These are phyloP conservation scores for Coniosporium tulheliwenetii DNA, from an alignment of 2,329 filamentous ascomycete species.

Conservation along the genomic window DNA sequence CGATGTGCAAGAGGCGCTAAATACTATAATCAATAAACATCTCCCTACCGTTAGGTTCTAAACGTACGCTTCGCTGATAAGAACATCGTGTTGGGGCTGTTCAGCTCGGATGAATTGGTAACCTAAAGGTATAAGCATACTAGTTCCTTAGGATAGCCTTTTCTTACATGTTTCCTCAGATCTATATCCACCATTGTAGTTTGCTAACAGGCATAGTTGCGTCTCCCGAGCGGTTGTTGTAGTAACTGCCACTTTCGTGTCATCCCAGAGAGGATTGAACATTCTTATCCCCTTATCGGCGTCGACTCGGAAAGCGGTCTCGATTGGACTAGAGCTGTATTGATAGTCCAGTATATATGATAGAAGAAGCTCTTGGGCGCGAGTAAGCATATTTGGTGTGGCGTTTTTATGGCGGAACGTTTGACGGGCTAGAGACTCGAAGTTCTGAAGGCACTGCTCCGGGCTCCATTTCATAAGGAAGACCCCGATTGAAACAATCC, in stretches of 20 bases:
- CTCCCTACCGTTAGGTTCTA: too few relatives aligned
- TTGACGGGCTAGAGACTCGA: constrained; percentile 10
- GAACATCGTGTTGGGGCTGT: constrained; percentile 7
- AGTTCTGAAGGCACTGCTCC: constrained; percentile 8
- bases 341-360: constrained; percentile 11
- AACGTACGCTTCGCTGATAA: constrained; percentile 12
- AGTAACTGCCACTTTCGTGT: constrained; percentile 15
- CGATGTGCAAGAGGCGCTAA: constrained; percentile 13
- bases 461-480: constrained; percentile 13
- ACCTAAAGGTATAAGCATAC: constrained; percentile 4
- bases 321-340: constrained; percentile 11
- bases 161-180: constrained; percentile 3
- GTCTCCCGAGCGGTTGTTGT: constrained; percentile 10
- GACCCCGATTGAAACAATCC: constrained; percentile 12
- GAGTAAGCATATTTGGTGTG: too few relatives aligned
- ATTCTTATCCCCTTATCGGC: constrained; percentile 7
- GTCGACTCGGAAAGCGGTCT: constrained; percentile 10
- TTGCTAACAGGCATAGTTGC: constrained; percentile 11
- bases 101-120: constrained; percentile 10
- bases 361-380: constrained; percentile 7
- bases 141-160: too few relatives aligned
- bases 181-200: constrained; percentile 12
- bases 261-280: constrained; percentile 12
- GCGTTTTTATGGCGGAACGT: constrained; percentile 8
- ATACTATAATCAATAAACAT: too few relatives aligned